These are phyloP conservation scores for Begonia fuchsioides DNA, from an alignment of 306 rosid species.

Conservation along the genomic window DNA sequence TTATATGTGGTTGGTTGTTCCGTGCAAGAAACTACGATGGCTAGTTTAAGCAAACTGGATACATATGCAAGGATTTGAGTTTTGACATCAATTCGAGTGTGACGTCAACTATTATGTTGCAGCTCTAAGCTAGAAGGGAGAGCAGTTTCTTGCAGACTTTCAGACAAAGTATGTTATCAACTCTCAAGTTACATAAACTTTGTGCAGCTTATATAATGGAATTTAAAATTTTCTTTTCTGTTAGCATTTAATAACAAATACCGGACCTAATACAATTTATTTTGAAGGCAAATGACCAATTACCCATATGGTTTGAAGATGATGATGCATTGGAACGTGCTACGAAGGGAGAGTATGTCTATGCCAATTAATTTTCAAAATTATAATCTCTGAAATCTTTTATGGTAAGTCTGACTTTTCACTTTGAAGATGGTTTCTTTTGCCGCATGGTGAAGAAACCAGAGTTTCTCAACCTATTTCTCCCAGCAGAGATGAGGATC, in stretches of 20 bases:
- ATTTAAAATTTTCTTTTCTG: neutral
- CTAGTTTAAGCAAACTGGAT: too few species aligned
- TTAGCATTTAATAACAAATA: neutral
- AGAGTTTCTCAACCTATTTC: slow-evolving; percentile 30
- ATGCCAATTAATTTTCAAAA: slow-evolving; percentile 1
- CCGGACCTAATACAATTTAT: slow-evolving; percentile 14
- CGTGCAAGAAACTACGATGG: neutral
- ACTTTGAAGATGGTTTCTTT: slow-evolving; percentile 51
- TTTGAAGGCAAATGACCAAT: slow-evolving; percentile 61
- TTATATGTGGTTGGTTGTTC: too few species aligned
- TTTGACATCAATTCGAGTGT: neutral
- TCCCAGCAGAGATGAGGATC: slow-evolving; percentile 46
- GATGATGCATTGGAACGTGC: slow-evolving; percentile 90
- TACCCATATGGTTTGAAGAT: slow-evolving; percentile 68
- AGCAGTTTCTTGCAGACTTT: slow-evolving; percentile 63
- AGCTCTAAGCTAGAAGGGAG: slow-evolving; percentile 95
- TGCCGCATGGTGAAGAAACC: slow-evolving; percentile 47
- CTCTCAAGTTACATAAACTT: slow-evolving; percentile 1
- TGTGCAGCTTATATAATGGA: slow-evolving; percentile 8
- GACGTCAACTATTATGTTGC: slow-evolving; percentile 15
- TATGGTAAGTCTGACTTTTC: slow-evolving; percentile 5
- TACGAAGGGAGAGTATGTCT: slow-evolving; percentile 73
- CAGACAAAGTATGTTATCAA: slow-evolving; percentile 70
- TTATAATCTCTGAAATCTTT: slow-evolving; percentile 3
- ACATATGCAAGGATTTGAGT: neutral